Percentiles rank a stretch among this genome's conserved stretches.
Evolutionary conservation across 192 early-diverging fungal genomes (phyloP).

Genomic region (Coemansia sp.): DNA sequence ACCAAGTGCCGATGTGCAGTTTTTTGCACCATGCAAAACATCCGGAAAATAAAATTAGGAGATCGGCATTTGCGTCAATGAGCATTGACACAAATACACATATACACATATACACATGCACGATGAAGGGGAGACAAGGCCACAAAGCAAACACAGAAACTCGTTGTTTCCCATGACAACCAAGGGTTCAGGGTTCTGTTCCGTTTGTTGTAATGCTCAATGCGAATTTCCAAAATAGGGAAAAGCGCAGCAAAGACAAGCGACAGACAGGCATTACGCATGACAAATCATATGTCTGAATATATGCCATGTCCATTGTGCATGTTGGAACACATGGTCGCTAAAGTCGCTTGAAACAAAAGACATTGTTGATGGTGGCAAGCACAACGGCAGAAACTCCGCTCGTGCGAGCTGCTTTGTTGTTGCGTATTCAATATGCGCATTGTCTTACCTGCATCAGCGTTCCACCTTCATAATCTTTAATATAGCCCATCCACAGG

Average conservation of each 20-base stretch:
- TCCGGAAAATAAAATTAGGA: not conserved
- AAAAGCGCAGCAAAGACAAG: not conserved
- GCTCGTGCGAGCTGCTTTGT: not conserved
- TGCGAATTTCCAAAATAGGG: constrained; percentile 9
- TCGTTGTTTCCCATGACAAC: constrained; percentile 8
- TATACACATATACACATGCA: not conserved
- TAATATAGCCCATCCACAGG: constrained; percentile 98
- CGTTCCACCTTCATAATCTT: constrained; percentile 98
- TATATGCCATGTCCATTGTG: constrained; percentile 8
- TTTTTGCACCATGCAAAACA: not conserved
- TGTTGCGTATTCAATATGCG: not conserved
- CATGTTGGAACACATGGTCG: constrained; percentile 9
- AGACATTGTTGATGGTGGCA: not conserved
- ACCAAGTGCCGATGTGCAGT: not conserved
- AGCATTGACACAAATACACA: not conserved
- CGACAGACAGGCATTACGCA: constrained; percentile 1
- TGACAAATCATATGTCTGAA: constrained; percentile 7
- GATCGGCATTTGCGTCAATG: not conserved
- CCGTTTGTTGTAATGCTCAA: not conserved
- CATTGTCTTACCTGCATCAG: constrained; percentile 71
- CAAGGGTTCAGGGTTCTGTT: not conserved
- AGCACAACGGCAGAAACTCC: not conserved
- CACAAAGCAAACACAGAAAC: constrained; percentile 5
- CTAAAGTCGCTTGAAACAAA: not conserved
- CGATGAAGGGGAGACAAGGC: not conserved